These are phyloP conservation scores for Cercospora nicotianae DNA, from an alignment of 2,329 filamentous ascomycete genomes.

Conservation along the genomic window DNA sequence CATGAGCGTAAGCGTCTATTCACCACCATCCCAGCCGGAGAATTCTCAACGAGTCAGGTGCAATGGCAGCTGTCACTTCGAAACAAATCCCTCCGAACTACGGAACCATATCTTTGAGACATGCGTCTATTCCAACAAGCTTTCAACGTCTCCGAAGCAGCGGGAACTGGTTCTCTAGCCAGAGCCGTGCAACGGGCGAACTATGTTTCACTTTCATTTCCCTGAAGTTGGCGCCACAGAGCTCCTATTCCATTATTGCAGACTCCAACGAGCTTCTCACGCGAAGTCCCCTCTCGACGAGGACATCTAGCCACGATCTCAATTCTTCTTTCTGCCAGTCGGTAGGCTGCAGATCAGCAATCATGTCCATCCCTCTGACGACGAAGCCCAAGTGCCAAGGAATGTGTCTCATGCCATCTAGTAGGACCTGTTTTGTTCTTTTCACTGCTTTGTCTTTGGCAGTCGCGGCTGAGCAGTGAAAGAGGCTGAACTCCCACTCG, in stretches of 20 bases:
- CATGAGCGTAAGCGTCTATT: not conserved
- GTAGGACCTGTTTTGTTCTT: slow-evolving; percentile 55
- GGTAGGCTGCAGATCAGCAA: not conserved
- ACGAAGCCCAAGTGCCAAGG: slow-evolving; percentile 65
- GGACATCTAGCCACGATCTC: slow-evolving; percentile 55
- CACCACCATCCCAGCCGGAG: not conserved
- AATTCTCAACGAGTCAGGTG: not conserved
- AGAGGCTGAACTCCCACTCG: slow-evolving; percentile 27
- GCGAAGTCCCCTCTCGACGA: slow-evolving; percentile 63
- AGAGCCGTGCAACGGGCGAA: not conserved
- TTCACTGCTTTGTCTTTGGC: slow-evolving; percentile 37
- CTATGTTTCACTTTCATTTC: not conserved
- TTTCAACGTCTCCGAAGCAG: not conserved
- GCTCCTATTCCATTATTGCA: not conserved
- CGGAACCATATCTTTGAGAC: not conserved
- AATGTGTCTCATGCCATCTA: slow-evolving; percentile 56
- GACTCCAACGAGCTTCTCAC: slow-evolving; percentile 35
- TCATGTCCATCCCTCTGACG: slow-evolving; percentile 56
- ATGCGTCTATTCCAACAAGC: not conserved
- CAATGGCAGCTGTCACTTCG: not conserved
- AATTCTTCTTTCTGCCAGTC: slow-evolving; percentile 45
- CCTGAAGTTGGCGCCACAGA: not conserved
- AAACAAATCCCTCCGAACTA: not conserved
- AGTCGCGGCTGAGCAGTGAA: slow-evolving; percentile 3
- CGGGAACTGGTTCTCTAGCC: not conserved